Evolutionary conservation across 1,139 yeast species (phyloP), one percentile per base, ranked within the genome.

Genomic region (Taphrina communis): DNA sequence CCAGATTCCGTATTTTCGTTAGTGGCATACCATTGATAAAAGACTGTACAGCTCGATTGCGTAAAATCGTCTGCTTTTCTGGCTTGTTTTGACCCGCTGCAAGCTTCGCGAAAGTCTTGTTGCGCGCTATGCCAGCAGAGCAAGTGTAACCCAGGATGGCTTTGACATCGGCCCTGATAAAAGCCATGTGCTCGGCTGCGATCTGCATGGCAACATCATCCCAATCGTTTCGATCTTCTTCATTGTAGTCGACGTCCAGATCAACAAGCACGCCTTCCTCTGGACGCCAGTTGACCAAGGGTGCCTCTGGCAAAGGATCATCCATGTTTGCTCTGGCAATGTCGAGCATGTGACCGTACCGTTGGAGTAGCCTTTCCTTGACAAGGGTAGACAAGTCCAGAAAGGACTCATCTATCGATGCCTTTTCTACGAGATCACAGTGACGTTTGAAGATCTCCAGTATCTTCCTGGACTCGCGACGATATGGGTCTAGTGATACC

Each of bases 351-450:
- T 76, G 75, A 1, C 85, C 86, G 69, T 77, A 80, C 55, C 77
- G 59, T 25, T 75, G 77, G 1, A 76, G 41, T 14, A 83, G 75
- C 52, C 74, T 75, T 17, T 75, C 72, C 70, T 81, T 80, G 1
- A 86, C 82, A 41, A 82, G 73, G 41, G 83, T 78, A 0, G 98
- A 97, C 53, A 94, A 77, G 77, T 94, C 97, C 73, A 94, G 74
- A 76, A 89, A 94, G 62, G 94, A 88, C 78, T 94, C 99, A 78
- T 94, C 99, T 17, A 93, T 95, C 78, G 97, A 92, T 0, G 97
- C 98, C 79, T 93, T 93, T 76, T 94, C 97, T 0, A 92, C 90
- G 56, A 83, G 74, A 73, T 86, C 90, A 76, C 91, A 88, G 63
- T 79, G 77, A 6, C 76, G 73, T 70, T 79, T 78, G 73, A 94